A percentile compares a stretch with the other conserved stretches of the same genome.
These are phyloP conservation scores for Tagetes erecta DNA, from an alignment of 129 eudicot species.

Conservation along the genomic window DNA sequence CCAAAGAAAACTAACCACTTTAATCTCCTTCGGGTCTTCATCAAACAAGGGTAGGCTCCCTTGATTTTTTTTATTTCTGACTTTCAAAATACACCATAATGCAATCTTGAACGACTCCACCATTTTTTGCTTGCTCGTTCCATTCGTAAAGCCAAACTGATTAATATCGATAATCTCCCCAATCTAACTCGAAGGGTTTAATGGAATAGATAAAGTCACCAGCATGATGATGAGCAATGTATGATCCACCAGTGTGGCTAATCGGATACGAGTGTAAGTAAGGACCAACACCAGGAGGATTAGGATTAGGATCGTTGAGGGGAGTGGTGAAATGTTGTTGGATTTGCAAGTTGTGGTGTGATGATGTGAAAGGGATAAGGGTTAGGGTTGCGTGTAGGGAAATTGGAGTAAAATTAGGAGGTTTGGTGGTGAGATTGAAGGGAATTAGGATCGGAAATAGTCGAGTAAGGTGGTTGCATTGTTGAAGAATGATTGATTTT, in stretches of 20 bases:
- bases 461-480: conserved; percentile 21
- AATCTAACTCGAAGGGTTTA: too few species aligned
- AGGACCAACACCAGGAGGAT: conserved; percentile 44
- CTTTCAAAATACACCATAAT: too few species aligned
- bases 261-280: conserved; percentile 24
- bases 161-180: too few species aligned
- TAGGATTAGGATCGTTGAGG: neutral
- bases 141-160: too few species aligned
- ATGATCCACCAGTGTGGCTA: conserved; percentile 19
- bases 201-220: conserved; percentile 27
- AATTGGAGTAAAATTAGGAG: conserved; percentile 25
- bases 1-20: too few species aligned
- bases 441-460: conserved; percentile 10
- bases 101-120: too few species aligned
- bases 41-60: too few species aligned
- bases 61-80: too few species aligned
- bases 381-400: conserved; percentile 46
- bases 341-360: conserved; percentile 7
- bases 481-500: conserved; percentile 1
- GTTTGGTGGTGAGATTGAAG: conserved; percentile 15
- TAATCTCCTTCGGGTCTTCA: too few species aligned
- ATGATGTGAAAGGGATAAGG: conserved; percentile 32
- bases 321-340: neutral
- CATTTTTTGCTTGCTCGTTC: too few species aligned
- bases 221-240: conserved; percentile 30